Percentiles rank a stretch among this genome's conserved stretches.
Evolutionary conservation across 1,139 yeast genomes (phyloP).

Genomic region (Pichia sp.): DNA sequence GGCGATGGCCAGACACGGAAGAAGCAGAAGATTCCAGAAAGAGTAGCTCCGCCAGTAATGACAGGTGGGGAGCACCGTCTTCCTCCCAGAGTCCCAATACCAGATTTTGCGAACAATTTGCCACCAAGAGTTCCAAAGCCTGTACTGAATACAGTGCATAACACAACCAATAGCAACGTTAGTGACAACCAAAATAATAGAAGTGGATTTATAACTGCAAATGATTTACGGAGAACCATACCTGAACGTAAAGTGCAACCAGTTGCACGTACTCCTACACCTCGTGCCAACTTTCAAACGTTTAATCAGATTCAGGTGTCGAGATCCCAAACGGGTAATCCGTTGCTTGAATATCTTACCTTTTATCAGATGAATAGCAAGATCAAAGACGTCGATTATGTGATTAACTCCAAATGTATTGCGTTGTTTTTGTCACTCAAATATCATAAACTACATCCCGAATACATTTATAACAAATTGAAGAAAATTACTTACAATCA

Average conservation of each 20-base stretch:
- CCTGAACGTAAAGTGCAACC: background rate
- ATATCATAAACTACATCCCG: conserved; percentile 84
- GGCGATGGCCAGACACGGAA: conserved; percentile 1
- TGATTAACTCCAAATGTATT: conserved; percentile 60
- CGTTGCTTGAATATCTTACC: conserved; percentile 43
- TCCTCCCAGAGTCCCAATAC: conserved; percentile 2
- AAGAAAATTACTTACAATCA: conserved; percentile 38
- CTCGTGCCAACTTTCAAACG: conserved; percentile 17
- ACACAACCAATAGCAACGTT: no score
- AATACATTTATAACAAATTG: conserved; percentile 69
- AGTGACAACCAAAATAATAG: no score
- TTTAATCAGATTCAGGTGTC: conserved; percentile 37
- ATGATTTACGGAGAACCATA: background rate
- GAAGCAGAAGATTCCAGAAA: conserved; percentile 5
- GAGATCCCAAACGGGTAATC: conserved; percentile 56
- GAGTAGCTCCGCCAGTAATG: conserved; percentile 2
- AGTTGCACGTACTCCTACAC: background rate
- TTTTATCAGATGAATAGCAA: conserved; percentile 45
- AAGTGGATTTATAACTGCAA: no score
- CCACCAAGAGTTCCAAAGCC: conserved; percentile 7
- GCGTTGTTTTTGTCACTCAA: conserved; percentile 69
- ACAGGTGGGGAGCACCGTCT: background rate
- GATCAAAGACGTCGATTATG: conserved; percentile 54
- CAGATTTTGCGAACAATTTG: background rate
- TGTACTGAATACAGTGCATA: no score